Percentiles rank a stretch among this genome's conserved stretches.
phyloP scores from a whole-genome alignment of 192 early-diverging fungal species.

The Umbelopsis vinacea region DNA sequence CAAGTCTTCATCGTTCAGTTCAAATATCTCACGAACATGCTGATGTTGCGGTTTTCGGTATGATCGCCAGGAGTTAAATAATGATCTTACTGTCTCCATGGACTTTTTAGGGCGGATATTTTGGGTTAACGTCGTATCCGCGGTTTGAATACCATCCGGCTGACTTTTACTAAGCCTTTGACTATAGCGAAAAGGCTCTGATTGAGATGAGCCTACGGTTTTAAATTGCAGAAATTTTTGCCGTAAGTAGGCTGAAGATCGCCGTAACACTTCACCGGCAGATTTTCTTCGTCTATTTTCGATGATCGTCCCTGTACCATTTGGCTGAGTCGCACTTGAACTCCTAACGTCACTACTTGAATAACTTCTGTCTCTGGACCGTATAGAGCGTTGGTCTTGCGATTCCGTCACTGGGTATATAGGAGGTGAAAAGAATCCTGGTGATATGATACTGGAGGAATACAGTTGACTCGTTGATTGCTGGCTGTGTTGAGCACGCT shows the following conservation, averaged over 20 bases:
- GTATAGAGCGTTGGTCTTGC: neutral
- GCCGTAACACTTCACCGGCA: slow-evolving; percentile 19
- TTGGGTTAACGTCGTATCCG: slow-evolving; percentile 1
- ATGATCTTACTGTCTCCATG: slow-evolving; percentile 6
- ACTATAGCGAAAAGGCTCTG: neutral
- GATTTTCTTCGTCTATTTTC: slow-evolving; percentile 19
- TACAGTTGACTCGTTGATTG: neutral
- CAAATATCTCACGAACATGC: slow-evolving; percentile 18
- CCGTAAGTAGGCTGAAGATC: slow-evolving; percentile 30
- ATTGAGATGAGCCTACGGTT: neutral
- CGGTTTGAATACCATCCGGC: neutral
- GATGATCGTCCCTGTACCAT: neutral
- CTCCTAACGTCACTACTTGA: slow-evolving; percentile 18
- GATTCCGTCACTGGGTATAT: slow-evolving; percentile 4
- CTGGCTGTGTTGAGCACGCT: slow-evolving; percentile 1
- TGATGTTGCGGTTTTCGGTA: slow-evolving; percentile 18
- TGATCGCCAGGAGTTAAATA: slow-evolving; percentile 19
- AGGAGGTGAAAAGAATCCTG: slow-evolving; percentile 9
- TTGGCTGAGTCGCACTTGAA: slow-evolving; percentile 11
- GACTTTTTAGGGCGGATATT: slow-evolving; percentile 17
- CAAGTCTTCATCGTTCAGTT: neutral
- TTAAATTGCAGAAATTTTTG: slow-evolving; percentile 22
- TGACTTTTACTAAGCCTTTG: neutral
- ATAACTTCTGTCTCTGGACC: neutral
- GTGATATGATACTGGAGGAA: neutral